phyloP scores from a whole-genome alignment of 2,329 filamentous ascomycete genomes.

The Paramyrothecium sp. region DNA sequence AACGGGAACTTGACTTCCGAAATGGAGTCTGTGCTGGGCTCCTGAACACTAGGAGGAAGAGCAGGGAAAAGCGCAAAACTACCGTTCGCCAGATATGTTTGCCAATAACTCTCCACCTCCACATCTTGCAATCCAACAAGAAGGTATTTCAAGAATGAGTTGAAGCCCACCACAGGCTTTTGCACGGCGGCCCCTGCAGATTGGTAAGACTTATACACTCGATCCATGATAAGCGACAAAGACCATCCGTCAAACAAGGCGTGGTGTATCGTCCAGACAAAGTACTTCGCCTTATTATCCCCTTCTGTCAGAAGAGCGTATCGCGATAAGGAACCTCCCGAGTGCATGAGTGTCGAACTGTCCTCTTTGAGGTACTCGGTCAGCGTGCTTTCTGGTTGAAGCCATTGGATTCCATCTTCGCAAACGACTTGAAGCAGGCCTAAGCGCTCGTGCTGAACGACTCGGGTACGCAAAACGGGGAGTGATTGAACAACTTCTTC shows the following conservation, averaged over 20 bases:
- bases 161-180: not conserved
- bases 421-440: slow-evolving; percentile 10
- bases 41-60: slow-evolving; percentile 1
- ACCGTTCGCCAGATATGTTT: not conserved
- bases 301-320: slow-evolving; percentile 3
- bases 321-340: slow-evolving; percentile 5
- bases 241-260: slow-evolving; percentile 27
- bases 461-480: slow-evolving; percentile 10
- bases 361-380: slow-evolving; percentile 4
- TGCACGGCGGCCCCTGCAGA: slow-evolving; percentile 36
- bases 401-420: slow-evolving; percentile 4
- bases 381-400: not conserved
- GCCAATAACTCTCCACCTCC: not conserved
- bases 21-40: not conserved
- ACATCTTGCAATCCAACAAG: not conserved
- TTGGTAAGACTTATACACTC: slow-evolving; percentile 8
- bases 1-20: slow-evolving; percentile 4
- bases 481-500: not conserved
- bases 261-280: slow-evolving; percentile 25
- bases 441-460: slow-evolving; percentile 4
- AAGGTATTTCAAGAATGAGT: not conserved
- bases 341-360: slow-evolving; percentile 1
- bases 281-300: not conserved
- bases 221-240: slow-evolving; percentile 12
- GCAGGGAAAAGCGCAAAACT: slow-evolving; percentile 2